These are phyloP conservation scores for Neurospora intermedia DNA, from an alignment of 495 filamentous ascomycete species.

Conservation along the genomic window DNA sequence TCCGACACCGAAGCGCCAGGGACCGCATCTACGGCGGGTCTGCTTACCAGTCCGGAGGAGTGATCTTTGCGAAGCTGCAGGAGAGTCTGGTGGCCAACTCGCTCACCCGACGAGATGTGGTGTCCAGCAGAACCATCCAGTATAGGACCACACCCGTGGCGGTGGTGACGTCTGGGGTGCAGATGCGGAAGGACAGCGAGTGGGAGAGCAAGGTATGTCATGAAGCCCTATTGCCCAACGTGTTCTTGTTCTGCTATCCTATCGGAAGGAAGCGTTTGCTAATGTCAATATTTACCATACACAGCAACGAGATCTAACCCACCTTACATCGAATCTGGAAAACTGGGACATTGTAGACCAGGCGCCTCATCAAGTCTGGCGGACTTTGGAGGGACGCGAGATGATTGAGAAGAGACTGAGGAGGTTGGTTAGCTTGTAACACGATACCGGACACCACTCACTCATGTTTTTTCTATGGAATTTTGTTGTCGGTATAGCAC, in stretches of 20 bases:
- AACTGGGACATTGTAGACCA: constrained; percentile 79
- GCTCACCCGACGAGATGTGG: constrained; percentile 71
- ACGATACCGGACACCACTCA: background rate
- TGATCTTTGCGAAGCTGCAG: constrained; percentile 81
- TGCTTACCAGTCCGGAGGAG: constrained; percentile 68
- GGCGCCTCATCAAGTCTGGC: constrained; percentile 85
- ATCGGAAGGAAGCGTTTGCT: background rate
- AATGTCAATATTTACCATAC: constrained; percentile 25
- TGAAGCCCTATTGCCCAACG: background rate
- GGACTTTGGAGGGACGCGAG: constrained; percentile 51
- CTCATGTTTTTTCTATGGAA: background rate
- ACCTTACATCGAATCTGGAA: constrained; percentile 61
- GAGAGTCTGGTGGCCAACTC: constrained; percentile 80
- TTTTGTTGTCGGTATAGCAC: background rate
- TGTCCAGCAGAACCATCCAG: constrained; percentile 66
- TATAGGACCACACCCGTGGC: constrained; percentile 58
- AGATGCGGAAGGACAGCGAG: constrained; percentile 42
- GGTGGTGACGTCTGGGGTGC: constrained; percentile 68
- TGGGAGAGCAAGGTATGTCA: constrained; percentile 54
- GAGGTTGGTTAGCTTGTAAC: constrained; percentile 36
- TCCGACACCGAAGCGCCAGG: constrained; percentile 66
- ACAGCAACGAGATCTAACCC: constrained; percentile 68
- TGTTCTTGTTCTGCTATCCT: background rate
- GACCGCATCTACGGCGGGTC: constrained; percentile 73
- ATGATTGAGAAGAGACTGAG: constrained; percentile 45